These are phyloP conservation scores for Kluyveromyces lactis DNA, from an alignment of 805 yeast genomes.

Conservation along the genomic window DNA sequence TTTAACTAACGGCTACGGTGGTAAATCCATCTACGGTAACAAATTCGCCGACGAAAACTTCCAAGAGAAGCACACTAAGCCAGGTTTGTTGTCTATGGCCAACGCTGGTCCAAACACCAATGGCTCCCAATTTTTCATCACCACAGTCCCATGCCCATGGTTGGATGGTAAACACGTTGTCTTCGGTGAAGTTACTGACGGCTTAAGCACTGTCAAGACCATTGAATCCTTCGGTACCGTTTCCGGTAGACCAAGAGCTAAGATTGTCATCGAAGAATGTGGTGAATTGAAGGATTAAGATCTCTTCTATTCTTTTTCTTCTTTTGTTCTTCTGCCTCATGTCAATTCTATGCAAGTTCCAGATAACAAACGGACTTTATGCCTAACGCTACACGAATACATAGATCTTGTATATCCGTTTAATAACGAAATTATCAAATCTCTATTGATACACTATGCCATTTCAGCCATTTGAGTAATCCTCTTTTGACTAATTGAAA, in stretches of 20 bases:
- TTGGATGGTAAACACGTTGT: constrained; percentile 74
- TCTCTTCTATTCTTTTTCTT: no score
- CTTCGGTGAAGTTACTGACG: constrained; percentile 66
- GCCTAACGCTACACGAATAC: no score
- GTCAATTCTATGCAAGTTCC: no score
- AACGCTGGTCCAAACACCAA: constrained; percentile 90
- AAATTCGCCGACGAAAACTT: constrained; percentile 58
- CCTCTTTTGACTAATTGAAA: no score
- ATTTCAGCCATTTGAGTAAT: no score
- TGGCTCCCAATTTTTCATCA: constrained; percentile 85
- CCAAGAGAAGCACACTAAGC: constrained; percentile 60
- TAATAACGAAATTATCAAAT: no score
- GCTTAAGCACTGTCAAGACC: constrained; percentile 50
- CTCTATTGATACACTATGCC: no score
- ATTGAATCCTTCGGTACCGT: constrained; percentile 58
- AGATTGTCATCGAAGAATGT: constrained; percentile 52
- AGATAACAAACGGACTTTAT: no score
- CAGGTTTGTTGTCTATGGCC: constrained; percentile 86
- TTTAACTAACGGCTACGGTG: constrained; percentile 86
- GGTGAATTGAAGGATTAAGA: constrained; percentile 37
- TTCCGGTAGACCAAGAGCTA: constrained; percentile 58
- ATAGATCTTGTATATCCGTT: no score
- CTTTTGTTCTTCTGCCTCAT: no score
- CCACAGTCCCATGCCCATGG: constrained; percentile 73
- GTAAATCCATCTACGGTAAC: constrained; percentile 75